Evolutionary conservation across 1,284 basidiomycete genomes (phyloP), one percentile per base, ranked within the genome.

Genomic region (Leucocoprinus gongylophorus): DNA sequence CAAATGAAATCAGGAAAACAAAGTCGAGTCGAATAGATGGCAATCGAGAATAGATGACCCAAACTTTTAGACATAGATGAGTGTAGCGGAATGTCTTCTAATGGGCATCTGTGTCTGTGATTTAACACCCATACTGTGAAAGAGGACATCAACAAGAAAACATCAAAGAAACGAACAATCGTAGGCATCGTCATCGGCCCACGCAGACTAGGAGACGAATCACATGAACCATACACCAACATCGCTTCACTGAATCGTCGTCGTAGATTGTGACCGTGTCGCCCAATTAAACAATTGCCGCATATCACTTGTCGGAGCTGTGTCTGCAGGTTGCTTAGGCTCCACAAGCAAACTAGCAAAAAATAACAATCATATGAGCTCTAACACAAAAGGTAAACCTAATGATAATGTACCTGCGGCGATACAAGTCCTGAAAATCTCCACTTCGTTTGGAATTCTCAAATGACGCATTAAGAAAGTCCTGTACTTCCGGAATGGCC

Each of bases 401-500:
- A 20, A 9, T 41, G n/a, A 12, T 17, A 32, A 63, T 78, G 32
- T 58, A 85, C 86, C 87, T 89, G 63, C 88, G 79, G 58, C 87
- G 80, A 62, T 91, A 90, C 35, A 91, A 71, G 64, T 90, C 88
- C 59, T 89, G 83, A 53, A 89, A 69, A 67, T 89, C 88, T 26
- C 84, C 85, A 52, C 83, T 83, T 54, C 81, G 78, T 60, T 76
- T 80, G 2, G 85, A 80, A 53, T 80, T 81, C 61, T 88, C 82
- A 58, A 91, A 88, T 33, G 81, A 80, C 49, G 78, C 73, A 40
- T 75, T 77, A 29, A 97, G 73, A 65, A 85, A 95, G 44, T 76
- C 74, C 62, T 94, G 90, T 18, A 92, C 82, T 68, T 95, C 92
- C 2, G 84, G 79, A 10, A 95, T 88, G 57, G 83, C 85, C 61